Base-by-base conservation (phyloP, 2,329 filamentous ascomycete genomes). In the Neonectria coccinea region DNA sequence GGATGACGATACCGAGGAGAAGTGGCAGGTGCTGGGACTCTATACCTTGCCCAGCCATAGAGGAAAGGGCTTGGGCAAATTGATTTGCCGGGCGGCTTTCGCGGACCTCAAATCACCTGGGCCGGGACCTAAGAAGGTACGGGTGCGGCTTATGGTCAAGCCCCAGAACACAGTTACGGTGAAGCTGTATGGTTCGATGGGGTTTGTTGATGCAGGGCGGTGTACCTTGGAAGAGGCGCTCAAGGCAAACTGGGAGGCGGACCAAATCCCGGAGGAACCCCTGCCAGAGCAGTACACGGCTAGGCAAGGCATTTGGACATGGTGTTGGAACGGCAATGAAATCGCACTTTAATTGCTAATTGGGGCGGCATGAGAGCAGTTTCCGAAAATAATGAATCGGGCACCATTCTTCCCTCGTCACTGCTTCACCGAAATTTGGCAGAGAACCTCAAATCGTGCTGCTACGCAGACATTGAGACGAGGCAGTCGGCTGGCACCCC, bases 121-220 rank as follows among this genome's bases (percentile, higher is more conserved):
- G 9, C 5, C 11, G 3, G 12, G 20, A 3, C 12, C 22, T 5
- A 27, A 12, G 14, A 22, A 36, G 10, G 41, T 58, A 2, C 54
- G 48, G 9, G 60, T 63, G 22, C 47, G 60, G 4, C 53, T 63
- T 41, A 63, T 63, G 60, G 48, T 54, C 14, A 63, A 63, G 42
- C 48, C 60, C 9, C 39, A 58, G 3, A 63, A 58, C 10, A 33
- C 33, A 1, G 42, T 25, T 11, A 50, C 55, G 6, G 16, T 63
- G 7, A 42, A 11, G 9, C 5, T 63, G 31, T 63, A 63, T 27
- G 2, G 29, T 10, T 42, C 41, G 4, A 14, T 58, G 14, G 60
- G 50, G 1, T 55, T 63, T 48, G 48, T 42, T 9, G 25, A 63
- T 5, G 42, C 41, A 2, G 60, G 60, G 6, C 33, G 18, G n/a